phyloP scores from a whole-genome alignment of 352 stramenopile species.

The Peronosclerospora sorghi region DNA sequence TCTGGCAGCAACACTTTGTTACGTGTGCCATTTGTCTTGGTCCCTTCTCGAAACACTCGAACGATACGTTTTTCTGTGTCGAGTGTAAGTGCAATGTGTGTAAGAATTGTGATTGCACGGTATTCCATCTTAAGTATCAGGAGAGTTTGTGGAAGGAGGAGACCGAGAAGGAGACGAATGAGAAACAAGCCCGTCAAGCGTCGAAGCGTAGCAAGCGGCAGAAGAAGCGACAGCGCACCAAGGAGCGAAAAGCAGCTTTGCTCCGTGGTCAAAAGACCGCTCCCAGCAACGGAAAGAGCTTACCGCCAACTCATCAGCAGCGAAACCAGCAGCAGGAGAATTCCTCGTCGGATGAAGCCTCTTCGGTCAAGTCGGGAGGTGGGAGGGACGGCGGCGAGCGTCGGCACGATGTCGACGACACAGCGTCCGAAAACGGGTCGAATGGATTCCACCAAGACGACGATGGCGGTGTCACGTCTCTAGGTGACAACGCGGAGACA shows the following conservation, averaged over 20 bases:
- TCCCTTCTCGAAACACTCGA: constrained; percentile 91
- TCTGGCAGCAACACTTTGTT: constrained; percentile 97
- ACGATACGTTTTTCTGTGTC: constrained; percentile 92
- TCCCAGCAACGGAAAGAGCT: constrained; percentile 16
- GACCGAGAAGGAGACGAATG: constrained; percentile 85
- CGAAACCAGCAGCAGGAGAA: constrained; percentile 33
- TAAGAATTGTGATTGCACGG: constrained; percentile 92
- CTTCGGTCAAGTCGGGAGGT: constrained; percentile 24
- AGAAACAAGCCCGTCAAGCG: constrained; percentile 84
- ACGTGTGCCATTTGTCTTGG: constrained; percentile 94
- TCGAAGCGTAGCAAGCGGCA: constrained; percentile 79
- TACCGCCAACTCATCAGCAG: constrained; percentile 26
- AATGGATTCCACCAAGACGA: constrained; percentile 39
- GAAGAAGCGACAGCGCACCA: constrained; percentile 77
- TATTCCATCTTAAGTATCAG: constrained; percentile 98
- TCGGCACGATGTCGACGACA: constrained; percentile 47
- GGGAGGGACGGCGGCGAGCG: constrained; percentile 10
- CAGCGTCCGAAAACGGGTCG: constrained; percentile 41
- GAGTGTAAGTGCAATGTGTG: constrained; percentile 99
- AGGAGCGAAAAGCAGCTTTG: constrained; percentile 69
- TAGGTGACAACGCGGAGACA: constrained; percentile 22
- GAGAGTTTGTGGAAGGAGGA: constrained; percentile 91
- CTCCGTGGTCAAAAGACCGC: constrained; percentile 26
- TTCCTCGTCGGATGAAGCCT: constrained; percentile 47
- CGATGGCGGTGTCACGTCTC: constrained; percentile 19